A percentile compares a stretch with the other conserved stretches of the same genome.
Evolutionary conservation across 2,329 filamentous ascomycete genomes (phyloP).

Genomic region (Botrytis hyacinthi): DNA sequence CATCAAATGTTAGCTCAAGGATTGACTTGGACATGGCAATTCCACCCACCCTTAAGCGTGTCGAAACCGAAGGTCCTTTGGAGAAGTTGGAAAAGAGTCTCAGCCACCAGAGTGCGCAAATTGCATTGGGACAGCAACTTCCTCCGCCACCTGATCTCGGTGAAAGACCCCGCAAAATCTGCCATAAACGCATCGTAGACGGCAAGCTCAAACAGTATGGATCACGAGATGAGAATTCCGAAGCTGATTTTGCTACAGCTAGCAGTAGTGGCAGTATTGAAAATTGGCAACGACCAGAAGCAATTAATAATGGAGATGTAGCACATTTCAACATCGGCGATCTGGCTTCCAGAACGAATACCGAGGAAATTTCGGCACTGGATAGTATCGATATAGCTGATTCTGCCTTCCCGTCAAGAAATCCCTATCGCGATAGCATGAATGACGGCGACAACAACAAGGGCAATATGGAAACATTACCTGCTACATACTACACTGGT

Average conservation of each 20-base stretch:
- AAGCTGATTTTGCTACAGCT: neutral
- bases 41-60: neutral
- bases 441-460: neutral
- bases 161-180: too few species aligned
- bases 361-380: neutral
- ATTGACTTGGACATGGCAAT: constrained; percentile 5
- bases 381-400: neutral
- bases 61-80: constrained; percentile 6
- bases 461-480: neutral
- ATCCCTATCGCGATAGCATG: constrained; percentile 1
- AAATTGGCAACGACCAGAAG: neutral
- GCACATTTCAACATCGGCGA: neutral
- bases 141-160: neutral
- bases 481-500: neutral
- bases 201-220: neutral
- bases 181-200: neutral
- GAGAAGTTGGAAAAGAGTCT: neutral
- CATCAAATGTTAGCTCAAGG: neutral
- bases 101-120: neutral
- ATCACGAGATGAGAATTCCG: neutral
- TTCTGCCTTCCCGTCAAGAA: neutral
- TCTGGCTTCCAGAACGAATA: neutral
- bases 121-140: neutral
- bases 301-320: neutral
- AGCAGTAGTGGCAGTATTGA: neutral